Percentiles rank a stretch among this genome's conserved stretches.
These are phyloP conservation scores for Talaromyces sp. DNA, from an alignment of 2,329 filamentous ascomycete species.

Conservation along the genomic window DNA sequence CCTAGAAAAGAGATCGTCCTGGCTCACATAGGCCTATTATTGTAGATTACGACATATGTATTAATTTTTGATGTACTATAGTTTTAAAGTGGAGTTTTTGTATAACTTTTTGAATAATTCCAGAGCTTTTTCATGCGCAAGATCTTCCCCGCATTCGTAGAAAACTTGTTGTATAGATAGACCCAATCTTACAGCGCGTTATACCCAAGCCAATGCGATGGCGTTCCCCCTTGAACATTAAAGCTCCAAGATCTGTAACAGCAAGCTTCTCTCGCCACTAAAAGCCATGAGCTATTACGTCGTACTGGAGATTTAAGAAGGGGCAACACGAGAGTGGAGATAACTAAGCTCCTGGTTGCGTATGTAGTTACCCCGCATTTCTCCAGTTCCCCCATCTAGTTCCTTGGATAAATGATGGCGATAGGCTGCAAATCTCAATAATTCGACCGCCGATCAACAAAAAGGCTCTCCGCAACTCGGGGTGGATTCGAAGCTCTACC, in stretches of 20 bases:
- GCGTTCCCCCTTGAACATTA: not conserved
- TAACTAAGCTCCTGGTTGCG: not conserved
- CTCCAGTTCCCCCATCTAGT: not conserved
- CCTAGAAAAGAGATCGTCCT: constrained; percentile 8
- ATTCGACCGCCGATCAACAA: not conserved
- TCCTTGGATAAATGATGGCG: not conserved
- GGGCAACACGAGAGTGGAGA: too few species aligned
- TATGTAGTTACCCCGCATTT: not conserved
- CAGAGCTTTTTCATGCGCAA: not conserved
- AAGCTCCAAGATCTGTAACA: not conserved
- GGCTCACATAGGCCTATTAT: not conserved
- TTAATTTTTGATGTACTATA: not conserved
- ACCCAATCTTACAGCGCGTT: not conserved
- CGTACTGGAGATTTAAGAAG: too few species aligned
- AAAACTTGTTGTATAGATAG: not conserved
- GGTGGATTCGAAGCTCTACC: not conserved
- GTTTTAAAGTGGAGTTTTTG: not conserved
- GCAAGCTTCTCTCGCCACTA: not conserved
- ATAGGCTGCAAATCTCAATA: not conserved
- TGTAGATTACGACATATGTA: not conserved
- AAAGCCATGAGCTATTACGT: not conserved
- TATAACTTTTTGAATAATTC: not conserved
- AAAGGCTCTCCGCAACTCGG: not conserved
- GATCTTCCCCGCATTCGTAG: not conserved
- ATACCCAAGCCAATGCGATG: not conserved